Evolutionary conservation across 2,329 filamentous ascomycete genomes (phyloP).

Genomic region (Alternaria gaisen): DNA sequence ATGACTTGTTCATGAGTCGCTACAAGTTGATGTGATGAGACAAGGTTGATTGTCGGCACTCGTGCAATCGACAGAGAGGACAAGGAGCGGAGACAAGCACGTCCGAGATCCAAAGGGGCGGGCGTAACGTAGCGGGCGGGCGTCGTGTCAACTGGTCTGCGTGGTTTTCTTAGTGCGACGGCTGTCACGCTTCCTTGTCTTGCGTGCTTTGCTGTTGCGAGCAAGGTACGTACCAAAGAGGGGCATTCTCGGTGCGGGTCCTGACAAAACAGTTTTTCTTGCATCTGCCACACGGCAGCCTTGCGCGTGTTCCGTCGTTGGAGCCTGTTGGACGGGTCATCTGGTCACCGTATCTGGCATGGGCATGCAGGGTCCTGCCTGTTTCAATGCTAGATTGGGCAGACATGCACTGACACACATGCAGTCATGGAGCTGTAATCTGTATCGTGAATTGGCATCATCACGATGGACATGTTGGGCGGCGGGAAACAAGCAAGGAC

Average conservation of each 20-base stretch:
- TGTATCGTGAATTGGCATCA: not conserved
- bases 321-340: slow-evolving; percentile 7
- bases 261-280: slow-evolving; percentile 6
- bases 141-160: not conserved
- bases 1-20: not conserved
- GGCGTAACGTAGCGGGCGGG: not conserved
- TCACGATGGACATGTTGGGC: not conserved
- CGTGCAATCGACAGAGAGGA: not conserved
- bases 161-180: slow-evolving; percentile 3
- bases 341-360: slow-evolving; percentile 7
- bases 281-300: slow-evolving; percentile 7
- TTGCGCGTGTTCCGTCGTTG: slow-evolving; percentile 1
- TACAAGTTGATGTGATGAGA: not conserved
- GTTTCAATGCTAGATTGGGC: slow-evolving; percentile 11
- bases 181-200: not conserved
- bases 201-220: slow-evolving; percentile 3
- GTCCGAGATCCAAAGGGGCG: not conserved
- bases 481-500: not conserved
- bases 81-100: not conserved
- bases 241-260: slow-evolving; percentile 1
- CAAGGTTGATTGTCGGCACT: not conserved
- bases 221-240: not conserved
- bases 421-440: slow-evolving; percentile 5
- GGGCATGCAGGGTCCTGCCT: slow-evolving; percentile 11
- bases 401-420: slow-evolving; percentile 6